phyloP scores from a whole-genome alignment of 805 yeast species.

The Tetrapisispora nanseiensis region DNA sequence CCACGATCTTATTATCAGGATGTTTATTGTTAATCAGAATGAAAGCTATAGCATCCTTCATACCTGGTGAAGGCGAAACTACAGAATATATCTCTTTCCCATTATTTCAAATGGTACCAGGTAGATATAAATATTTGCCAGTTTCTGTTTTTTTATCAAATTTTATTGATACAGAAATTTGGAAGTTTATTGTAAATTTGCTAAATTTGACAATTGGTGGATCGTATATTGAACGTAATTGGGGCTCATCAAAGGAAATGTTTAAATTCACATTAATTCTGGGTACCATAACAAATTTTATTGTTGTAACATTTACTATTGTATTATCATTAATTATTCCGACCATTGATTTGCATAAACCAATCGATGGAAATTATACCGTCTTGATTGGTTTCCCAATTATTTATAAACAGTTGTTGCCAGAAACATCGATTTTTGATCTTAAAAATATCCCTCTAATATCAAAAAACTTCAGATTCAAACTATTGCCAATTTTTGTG shows the following conservation, averaged over 20 bases:
- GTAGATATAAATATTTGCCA: conserved; percentile 44
- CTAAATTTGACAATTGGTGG: conserved; percentile 49
- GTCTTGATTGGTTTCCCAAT: conserved; percentile 50
- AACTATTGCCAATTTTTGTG: conserved; percentile 49
- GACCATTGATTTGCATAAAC: conserved; percentile 31
- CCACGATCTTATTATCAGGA: conserved; percentile 33
- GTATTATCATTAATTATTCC: conserved; percentile 20
- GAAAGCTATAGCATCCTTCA: conserved; percentile 14
- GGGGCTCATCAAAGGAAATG: conserved; percentile 47
- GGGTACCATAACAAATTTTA: conserved; percentile 46
- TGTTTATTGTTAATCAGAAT: conserved; percentile 36
- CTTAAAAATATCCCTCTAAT: conserved; percentile 36
- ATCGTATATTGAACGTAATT: conserved; percentile 52
- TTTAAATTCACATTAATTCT: conserved; percentile 38
- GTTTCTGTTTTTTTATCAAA: conserved; percentile 56
- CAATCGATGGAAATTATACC: conserved; percentile 46
- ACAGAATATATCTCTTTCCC: conserved; percentile 37
- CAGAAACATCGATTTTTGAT: conserved; percentile 45
- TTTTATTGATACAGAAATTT: conserved; percentile 48
- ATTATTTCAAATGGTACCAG: conserved; percentile 54
- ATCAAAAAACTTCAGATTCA: conserved; percentile 42
- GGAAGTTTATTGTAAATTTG: conserved; percentile 39
- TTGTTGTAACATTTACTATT: conserved; percentile 27
- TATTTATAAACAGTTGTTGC: conserved; percentile 55
- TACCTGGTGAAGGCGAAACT: background rate